These are phyloP conservation scores for Massariosphaeria phaeospora DNA, from an alignment of 495 filamentous ascomycete species.

Conservation along the genomic window DNA sequence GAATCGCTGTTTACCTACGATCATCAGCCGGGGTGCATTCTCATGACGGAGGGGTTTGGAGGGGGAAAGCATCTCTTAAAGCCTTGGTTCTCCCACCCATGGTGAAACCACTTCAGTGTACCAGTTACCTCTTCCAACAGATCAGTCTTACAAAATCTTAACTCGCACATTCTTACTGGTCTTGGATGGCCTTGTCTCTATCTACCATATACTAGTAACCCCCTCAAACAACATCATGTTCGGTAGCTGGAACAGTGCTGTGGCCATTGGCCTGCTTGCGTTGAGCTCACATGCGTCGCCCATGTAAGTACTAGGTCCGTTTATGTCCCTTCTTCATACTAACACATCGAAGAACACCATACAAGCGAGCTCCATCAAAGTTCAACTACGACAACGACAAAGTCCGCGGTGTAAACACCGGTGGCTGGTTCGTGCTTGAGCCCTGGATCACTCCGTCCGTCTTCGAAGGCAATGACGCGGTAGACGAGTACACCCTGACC, in stretches of 20 bases:
- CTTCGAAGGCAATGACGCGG: conserved; percentile 40
- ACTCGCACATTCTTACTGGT: not conserved
- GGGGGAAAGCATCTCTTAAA: conserved; percentile 7
- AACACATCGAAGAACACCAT: conserved; percentile 1
- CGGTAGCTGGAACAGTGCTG: conserved; percentile 5
- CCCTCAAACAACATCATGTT: conserved; percentile 11
- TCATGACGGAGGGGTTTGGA: conserved; percentile 5
- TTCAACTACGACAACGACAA: conserved; percentile 42
- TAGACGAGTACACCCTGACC: conserved; percentile 41
- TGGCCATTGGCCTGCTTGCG: conserved; percentile 19
- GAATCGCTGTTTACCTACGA: conserved; percentile 13
- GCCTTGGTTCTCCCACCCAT: conserved; percentile 1
- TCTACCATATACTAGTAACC: not conserved
- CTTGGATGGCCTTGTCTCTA: conserved; percentile 6
- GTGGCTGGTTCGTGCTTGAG: conserved; percentile 51
- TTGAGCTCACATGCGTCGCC: conserved; percentile 17
- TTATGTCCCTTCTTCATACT: not conserved
- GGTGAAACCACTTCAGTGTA: not conserved
- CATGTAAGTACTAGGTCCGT: conserved; percentile 9
- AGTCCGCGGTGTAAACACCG: conserved; percentile 47
- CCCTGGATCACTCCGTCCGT: conserved; percentile 49
- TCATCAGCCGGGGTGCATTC: conserved; percentile 12
- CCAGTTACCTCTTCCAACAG: not conserved
- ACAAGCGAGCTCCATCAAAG: conserved; percentile 34
- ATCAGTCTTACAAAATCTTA: not conserved